Percentiles rank a stretch among this genome's conserved stretches.
Evolutionary conservation across 2,329 filamentous ascomycete genomes (phyloP).

Genomic region (Didymella pomorum): DNA sequence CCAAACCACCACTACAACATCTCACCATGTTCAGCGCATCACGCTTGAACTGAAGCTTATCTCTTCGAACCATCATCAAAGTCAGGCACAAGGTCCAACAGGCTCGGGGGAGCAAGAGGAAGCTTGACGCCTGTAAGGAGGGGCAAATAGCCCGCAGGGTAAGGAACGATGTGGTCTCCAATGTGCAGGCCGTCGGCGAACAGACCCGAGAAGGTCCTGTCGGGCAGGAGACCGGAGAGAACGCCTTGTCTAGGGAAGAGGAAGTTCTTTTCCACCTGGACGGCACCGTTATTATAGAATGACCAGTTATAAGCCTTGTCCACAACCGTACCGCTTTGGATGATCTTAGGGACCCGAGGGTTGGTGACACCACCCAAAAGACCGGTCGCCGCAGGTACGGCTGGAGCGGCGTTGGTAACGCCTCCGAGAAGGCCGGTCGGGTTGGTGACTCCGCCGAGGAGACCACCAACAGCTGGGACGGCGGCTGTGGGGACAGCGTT

Average conservation of each 20-base stretch:
- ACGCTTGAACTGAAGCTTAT: constrained; percentile 4
- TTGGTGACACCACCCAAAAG: constrained; percentile 5
- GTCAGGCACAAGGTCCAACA: constrained; percentile 6
- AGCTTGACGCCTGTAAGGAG: constrained; percentile 15
- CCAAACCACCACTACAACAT: neutral
- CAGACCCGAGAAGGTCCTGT: constrained; percentile 24
- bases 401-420: constrained; percentile 5
- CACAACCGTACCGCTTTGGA: constrained; percentile 22
- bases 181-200: constrained; percentile 30
- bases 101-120: constrained; percentile 11
- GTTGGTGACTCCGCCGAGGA: constrained; percentile 5
- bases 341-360: constrained; percentile 11
- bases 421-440: constrained; percentile 3
- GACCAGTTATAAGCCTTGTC: constrained; percentile 25
- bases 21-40: neutral
- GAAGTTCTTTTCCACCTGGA: constrained; percentile 27
- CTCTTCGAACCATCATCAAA: neutral
- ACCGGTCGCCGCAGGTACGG: constrained; percentile 6
- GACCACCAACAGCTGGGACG: neutral
- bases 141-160: constrained; percentile 16
- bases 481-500: constrained; percentile 3
- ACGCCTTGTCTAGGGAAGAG: constrained; percentile 22
- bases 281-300: constrained; percentile 25
- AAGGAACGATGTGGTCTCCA: constrained; percentile 26
- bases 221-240: constrained; percentile 22